Evolutionary conservation across 2,329 filamentous ascomycete genomes (phyloP).

Genomic region (Monosporascus ibericus): DNA sequence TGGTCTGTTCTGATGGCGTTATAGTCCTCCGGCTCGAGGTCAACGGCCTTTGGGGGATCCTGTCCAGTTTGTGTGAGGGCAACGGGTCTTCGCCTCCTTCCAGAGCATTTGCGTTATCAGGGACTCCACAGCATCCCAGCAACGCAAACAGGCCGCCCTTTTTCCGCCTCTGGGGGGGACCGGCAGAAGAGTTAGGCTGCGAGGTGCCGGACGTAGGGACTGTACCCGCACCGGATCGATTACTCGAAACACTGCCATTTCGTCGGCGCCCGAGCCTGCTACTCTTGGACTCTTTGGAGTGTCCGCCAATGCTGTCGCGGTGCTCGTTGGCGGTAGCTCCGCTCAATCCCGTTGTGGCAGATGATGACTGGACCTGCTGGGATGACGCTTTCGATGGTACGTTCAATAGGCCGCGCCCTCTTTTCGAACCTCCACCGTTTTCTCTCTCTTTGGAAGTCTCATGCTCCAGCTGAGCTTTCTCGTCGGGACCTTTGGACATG

Average conservation of each 20-base stretch:
- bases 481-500: slow-evolving; percentile 23
- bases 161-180: slow-evolving; percentile 40
- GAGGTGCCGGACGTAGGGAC: slow-evolving; percentile 44
- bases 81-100: slow-evolving; percentile 50
- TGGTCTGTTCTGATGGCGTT: slow-evolving; percentile 45
- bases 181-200: slow-evolving; percentile 45
- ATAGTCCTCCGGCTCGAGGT: slow-evolving; percentile 49
- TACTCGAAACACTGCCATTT: slow-evolving; percentile 64
- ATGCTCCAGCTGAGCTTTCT: slow-evolving; percentile 20
- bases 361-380: slow-evolving; percentile 52
- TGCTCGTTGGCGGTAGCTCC: slow-evolving; percentile 54
- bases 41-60: slow-evolving; percentile 46
- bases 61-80: slow-evolving; percentile 49
- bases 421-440: slow-evolving; percentile 16
- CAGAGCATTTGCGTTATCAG: slow-evolving; percentile 51
- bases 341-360: slow-evolving; percentile 54
- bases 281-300: slow-evolving; percentile 59
- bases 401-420: slow-evolving; percentile 45
- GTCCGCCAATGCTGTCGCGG: slow-evolving; percentile 55
- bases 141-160: slow-evolving; percentile 55
- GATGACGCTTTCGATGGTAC: slow-evolving; percentile 59
- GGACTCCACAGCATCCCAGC: slow-evolving; percentile 61
- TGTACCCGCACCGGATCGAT: slow-evolving; percentile 50
- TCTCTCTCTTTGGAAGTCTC: slow-evolving; percentile 20
- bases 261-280: slow-evolving; percentile 58